Percentiles rank a stretch among this genome's conserved stretches.
Conservation (phyloP, 768 basidiomycete species). For the Cystobasidium ongulense region DNA sequence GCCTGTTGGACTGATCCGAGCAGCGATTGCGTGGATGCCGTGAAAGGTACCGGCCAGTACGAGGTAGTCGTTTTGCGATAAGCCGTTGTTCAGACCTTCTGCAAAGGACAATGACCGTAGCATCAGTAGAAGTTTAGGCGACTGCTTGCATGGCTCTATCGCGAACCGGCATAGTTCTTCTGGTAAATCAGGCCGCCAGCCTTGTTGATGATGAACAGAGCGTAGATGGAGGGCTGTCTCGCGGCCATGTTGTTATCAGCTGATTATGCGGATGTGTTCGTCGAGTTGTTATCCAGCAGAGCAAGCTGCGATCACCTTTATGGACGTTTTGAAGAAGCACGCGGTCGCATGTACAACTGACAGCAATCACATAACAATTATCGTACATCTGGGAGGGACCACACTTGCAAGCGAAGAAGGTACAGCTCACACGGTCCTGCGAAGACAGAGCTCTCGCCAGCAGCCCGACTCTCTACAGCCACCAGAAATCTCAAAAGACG, state of each 20-base stretch:
- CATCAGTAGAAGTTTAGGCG: not conserved
- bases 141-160: not conserved
- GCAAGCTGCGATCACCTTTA: not conserved
- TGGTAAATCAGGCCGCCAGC: slow-evolving; percentile 95
- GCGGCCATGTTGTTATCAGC: slow-evolving; percentile 3
- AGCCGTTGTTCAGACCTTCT: slow-evolving; percentile 76
- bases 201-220: slow-evolving; percentile 63
- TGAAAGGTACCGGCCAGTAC: slow-evolving; percentile 93
- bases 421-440: no score
- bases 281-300: not conserved
- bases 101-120: slow-evolving; percentile 23
- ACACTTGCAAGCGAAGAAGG: no score
- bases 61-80: slow-evolving; percentile 88
- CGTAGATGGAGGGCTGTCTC: slow-evolving; percentile 11
- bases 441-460: not conserved
- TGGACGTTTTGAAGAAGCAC: no score
- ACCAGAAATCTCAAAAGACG: not conserved
- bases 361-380: no score
- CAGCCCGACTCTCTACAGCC: not conserved
- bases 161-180: slow-evolving; percentile 74
- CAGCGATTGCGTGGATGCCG: slow-evolving; percentile 97
- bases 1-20: slow-evolving; percentile 67
- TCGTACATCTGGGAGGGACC: no score
- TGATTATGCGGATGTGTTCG: not conserved
- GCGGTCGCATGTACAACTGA: no score